phyloP scores from a whole-genome alignment of 78 protist species.

The Bodo saltans region DNA sequence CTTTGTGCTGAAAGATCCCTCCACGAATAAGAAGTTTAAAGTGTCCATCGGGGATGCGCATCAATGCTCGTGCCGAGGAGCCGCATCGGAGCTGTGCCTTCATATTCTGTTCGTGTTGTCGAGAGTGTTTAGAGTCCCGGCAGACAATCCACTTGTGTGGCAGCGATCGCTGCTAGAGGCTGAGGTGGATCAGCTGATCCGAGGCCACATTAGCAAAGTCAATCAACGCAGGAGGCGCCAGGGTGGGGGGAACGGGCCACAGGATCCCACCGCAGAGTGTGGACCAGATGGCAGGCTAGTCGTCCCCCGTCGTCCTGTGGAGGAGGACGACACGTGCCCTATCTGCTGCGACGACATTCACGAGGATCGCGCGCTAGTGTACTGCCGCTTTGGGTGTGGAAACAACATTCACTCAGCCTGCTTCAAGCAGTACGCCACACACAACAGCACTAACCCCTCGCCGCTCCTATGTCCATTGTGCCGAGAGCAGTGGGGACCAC shows the following conservation, averaged over 20 bases:
- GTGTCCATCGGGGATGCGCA: slow-evolving; percentile 13
- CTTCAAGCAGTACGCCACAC: not conserved
- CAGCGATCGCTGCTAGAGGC: not conserved
- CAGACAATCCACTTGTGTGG: not conserved
- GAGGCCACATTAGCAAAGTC: not conserved
- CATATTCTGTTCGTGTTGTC: slow-evolving; percentile 6
- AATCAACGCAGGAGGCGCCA: too few species aligned
- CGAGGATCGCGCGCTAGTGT: not conserved
- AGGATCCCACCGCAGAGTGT: too few species aligned
- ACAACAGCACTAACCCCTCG: not conserved
- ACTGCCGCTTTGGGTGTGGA: slow-evolving; percentile 16
- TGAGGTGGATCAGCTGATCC: not conserved
- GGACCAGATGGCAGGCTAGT: too few species aligned
- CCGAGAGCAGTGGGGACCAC: slow-evolving; percentile 4
- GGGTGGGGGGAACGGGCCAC: too few species aligned
- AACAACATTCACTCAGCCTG: slow-evolving; percentile 6
- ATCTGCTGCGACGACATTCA: slow-evolving; percentile 6
- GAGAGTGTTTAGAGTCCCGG: slow-evolving; percentile 5
- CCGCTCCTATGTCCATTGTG: slow-evolving; percentile 4
- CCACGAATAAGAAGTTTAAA: not conserved
- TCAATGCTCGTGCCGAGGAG: not conserved
- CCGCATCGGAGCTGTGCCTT: not conserved
- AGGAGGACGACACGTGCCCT: not conserved
- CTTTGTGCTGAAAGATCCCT: not conserved
- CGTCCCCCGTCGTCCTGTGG: not conserved